Conservation (phyloP, 2,329 filamentous ascomycete species). For the Alternaria conjuncta region DNA sequence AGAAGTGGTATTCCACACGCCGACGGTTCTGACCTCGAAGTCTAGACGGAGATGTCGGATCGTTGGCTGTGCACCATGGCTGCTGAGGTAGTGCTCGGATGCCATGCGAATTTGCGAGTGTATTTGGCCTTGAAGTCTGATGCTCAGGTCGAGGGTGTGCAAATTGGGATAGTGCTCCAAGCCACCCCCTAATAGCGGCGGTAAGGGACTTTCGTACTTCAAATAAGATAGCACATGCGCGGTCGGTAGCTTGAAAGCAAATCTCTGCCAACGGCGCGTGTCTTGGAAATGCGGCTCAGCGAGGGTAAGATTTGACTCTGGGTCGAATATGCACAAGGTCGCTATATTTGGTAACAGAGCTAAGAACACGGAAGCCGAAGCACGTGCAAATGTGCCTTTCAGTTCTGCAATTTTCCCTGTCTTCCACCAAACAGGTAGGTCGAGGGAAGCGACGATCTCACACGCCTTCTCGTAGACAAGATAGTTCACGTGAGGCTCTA, state of each 20-base stretch:
- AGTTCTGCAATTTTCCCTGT: background rate
- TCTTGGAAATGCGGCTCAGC: background rate
- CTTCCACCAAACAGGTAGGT: conserved; percentile 4
- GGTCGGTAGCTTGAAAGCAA: background rate
- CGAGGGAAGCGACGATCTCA: background rate
- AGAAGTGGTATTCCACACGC: conserved; percentile 4
- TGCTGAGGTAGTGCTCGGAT: background rate
- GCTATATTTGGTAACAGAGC: conserved; percentile 10
- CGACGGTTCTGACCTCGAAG: conserved; percentile 17
- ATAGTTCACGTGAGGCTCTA: background rate
- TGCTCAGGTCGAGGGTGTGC: conserved; percentile 6
- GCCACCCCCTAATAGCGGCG: background rate
- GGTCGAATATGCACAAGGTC: conserved; percentile 14
- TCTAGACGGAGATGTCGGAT: conserved; percentile 21
- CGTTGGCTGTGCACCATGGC: background rate
- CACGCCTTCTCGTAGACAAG: background rate
- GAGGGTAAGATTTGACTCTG: background rate
- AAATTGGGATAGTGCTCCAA: background rate
- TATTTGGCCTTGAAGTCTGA: background rate
- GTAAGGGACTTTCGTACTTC: background rate
- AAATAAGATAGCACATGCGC: background rate
- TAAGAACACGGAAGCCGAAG: background rate
- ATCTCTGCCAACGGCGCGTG: background rate
- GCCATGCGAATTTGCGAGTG: background rate
- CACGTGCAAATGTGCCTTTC: background rate